Evolutionary conservation across 2,329 filamentous ascomycete genomes (phyloP).

Genomic region (Aspergillus sp.): DNA sequence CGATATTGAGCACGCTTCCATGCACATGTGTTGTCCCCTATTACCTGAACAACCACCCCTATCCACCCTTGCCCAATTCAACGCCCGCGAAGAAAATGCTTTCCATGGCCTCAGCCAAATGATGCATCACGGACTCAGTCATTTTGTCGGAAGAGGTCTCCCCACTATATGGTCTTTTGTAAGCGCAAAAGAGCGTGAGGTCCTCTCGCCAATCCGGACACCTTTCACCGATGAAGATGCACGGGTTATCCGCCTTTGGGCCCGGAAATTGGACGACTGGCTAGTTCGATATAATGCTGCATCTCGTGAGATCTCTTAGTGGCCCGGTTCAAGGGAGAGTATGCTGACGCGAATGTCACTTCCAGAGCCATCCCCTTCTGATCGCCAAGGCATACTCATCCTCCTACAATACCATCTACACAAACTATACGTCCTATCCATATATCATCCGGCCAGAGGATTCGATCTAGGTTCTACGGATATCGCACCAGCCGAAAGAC

Average conservation of each 20-base stretch:
- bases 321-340: background rate
- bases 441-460: slow-evolving; percentile 33
- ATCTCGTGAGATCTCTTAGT: slow-evolving; percentile 21
- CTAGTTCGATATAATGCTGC: slow-evolving; percentile 31
- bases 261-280: slow-evolving; percentile 32
- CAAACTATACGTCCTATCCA: slow-evolving; percentile 34
- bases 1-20: slow-evolving; percentile 35
- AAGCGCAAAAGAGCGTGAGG: slow-evolving; percentile 20
- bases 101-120: slow-evolving; percentile 32
- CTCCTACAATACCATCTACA: slow-evolving; percentile 35
- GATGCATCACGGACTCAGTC: slow-evolving; percentile 33
- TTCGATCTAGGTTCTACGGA: slow-evolving; percentile 31
- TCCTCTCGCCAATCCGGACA: slow-evolving; percentile 13
- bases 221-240: slow-evolving; percentile 30
- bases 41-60: slow-evolving; percentile 28
- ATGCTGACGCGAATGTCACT: too few relatives aligned
- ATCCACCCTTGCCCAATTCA: slow-evolving; percentile 21
- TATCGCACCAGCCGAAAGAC: slow-evolving; percentile 28
- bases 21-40: slow-evolving; percentile 34
- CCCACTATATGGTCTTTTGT: slow-evolving; percentile 34
- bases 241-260: slow-evolving; percentile 32
- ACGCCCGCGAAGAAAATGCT: slow-evolving; percentile 26
- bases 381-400: slow-evolving; percentile 33
- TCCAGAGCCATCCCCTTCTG: slow-evolving; percentile 29
- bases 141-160: slow-evolving; percentile 32